Conservation (phyloP, 208 protist genomes). For the Angomonas deanei region DNA sequence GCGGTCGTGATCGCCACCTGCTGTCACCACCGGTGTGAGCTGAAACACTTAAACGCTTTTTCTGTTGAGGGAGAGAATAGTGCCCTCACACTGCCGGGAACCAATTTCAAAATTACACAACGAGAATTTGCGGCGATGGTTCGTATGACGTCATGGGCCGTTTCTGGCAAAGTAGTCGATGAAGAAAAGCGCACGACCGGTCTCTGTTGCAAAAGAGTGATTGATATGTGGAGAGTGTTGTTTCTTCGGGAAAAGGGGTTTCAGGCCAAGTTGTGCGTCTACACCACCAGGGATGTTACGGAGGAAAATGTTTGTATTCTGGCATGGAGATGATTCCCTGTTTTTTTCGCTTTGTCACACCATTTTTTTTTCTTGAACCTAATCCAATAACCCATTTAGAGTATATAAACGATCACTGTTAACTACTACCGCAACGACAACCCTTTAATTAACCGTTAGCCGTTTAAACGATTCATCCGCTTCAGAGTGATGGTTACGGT, state of each 20-base stretch:
- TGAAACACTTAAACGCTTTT: conserved; percentile 39
- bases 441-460: too few species aligned
- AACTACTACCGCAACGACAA: neutral
- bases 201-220: conserved; percentile 56
- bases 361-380: too few species aligned
- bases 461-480: too few species aligned
- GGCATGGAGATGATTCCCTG: conserved; percentile 19
- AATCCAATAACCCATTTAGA: too few species aligned
- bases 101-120: conserved; percentile 18
- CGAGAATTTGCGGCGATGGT: conserved; percentile 54
- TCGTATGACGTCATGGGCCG: conserved; percentile 76
- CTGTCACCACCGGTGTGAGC: conserved; percentile 74
- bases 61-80: neutral
- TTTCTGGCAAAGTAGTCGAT: conserved; percentile 45
- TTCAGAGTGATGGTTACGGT: too few species aligned
- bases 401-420: neutral
- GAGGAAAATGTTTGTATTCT: conserved; percentile 74
- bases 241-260: conserved; percentile 54
- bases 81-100: conserved; percentile 30
- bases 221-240: conserved; percentile 50
- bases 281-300: conserved; percentile 40
- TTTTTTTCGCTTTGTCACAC: too few species aligned
- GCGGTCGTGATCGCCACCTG: conserved; percentile 67
- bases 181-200: conserved; percentile 28
- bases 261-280: conserved; percentile 38